phyloP scores from a whole-genome alignment of 495 filamentous ascomycete species.

The Penicillium chermesinum region DNA sequence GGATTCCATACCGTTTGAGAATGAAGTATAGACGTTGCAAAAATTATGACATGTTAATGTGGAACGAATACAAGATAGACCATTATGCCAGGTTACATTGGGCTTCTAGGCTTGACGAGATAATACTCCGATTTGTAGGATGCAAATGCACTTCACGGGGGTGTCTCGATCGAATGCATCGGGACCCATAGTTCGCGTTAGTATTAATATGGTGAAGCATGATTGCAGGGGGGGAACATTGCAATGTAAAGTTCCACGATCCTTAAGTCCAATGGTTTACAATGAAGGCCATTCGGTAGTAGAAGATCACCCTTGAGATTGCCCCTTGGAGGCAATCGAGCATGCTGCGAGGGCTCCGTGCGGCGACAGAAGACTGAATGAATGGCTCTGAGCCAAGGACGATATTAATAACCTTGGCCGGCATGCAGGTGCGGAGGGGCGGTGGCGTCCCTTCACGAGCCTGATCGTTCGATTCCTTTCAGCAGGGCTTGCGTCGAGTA shows the following conservation, averaged over 20 bases:
- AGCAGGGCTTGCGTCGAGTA: too few relatives aligned
- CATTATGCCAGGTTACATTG: too few relatives aligned
- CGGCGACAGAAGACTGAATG: not conserved
- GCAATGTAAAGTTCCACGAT: too few relatives aligned
- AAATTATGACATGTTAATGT: not conserved
- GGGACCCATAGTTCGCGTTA: too few relatives aligned
- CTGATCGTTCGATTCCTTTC: not conserved
- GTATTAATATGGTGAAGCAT: too few relatives aligned
- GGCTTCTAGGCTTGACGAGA: too few relatives aligned
- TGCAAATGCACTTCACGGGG: too few relatives aligned
- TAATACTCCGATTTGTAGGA: too few relatives aligned
- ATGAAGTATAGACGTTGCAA: slow-evolving; percentile 53
- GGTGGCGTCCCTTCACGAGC: not conserved
- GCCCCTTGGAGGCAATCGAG: not conserved
- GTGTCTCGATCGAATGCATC: too few relatives aligned
- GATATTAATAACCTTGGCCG: not conserved
- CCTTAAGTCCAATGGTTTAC: not conserved
- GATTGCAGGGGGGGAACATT: too few relatives aligned
- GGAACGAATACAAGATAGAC: too few relatives aligned
- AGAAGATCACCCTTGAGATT: not conserved
- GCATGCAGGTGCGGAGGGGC: not conserved
- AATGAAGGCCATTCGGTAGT: not conserved
- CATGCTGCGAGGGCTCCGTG: not conserved
- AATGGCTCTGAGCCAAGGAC: not conserved
- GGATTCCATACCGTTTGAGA: slow-evolving; percentile 80